Base-by-base conservation (phyloP, 352 stramenopile species). In the Globisporangium paddicum region DNA sequence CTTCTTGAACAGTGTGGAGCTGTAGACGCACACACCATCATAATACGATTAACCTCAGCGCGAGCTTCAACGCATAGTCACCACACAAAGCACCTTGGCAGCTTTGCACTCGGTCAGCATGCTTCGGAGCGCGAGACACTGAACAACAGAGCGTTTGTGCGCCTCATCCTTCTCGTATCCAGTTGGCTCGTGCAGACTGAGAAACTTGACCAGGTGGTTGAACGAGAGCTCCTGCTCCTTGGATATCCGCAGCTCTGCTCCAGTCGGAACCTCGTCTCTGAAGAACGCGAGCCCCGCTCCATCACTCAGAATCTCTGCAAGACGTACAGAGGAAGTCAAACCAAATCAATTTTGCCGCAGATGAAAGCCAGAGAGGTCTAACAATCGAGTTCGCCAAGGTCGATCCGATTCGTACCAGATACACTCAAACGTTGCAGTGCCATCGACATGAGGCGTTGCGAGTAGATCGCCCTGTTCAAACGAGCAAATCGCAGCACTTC, bases 281-380 rank as follows among this genome's bases (percentile, higher is more conserved):
- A 72, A 58, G n/a, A 72, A 60, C 11, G 65, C 49, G 14, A 78
- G 47, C 1, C 60, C 69, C 5, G 63, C 35, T 9, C 67, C 61
- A 55, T 90, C 74, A 30, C 66, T 68, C 14, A 88, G 67, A 26
- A 88, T 87, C 21, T 90, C 80, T 87, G 56, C 5, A 0, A 19
- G 16, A 18, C 5, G 16, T 14, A 51, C 25, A 35, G 35, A 19
- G 44, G 21, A 30, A 41, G 26, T n/a, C n/a, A 18, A 2, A 59
- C 9, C 11, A 6, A 60, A 10, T 32, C 28, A 32, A 6, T 6
- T 32, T 32, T 32, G 28, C 28, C 28, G 6, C 28, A 46, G 19
- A 21, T 8, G 7, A 45, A n/a, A 26, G 40, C 10, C 25, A 49
- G 44, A 35, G 5, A 21, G 5, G 14, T 16, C 16, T 18, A 13